A percentile compares a stretch with the other conserved stretches of the same genome.
Conservation (phyloP, 2,329 filamentous ascomycete genomes). For the Bipolaris oryzae region DNA sequence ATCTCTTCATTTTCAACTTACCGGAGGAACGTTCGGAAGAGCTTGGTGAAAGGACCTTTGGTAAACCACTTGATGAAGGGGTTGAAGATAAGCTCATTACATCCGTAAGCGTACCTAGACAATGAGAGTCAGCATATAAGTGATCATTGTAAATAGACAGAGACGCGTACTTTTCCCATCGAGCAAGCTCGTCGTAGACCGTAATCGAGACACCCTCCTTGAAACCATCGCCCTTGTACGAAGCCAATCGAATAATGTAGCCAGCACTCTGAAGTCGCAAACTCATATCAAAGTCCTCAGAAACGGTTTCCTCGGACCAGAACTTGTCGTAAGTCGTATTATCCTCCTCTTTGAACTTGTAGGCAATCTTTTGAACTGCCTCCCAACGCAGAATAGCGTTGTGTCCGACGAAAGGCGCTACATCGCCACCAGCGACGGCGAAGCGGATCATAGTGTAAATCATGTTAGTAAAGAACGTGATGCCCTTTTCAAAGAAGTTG, state of each 20-base stretch:
- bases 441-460: constrained; percentile 76
- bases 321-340: constrained; percentile 64
- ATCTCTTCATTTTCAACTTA: not conserved
- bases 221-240: constrained; percentile 72
- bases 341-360: constrained; percentile 40
- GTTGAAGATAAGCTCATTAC: constrained; percentile 73
- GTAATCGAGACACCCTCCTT: constrained; percentile 76
- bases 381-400: constrained; percentile 77
- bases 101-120: constrained; percentile 65
- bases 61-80: constrained; percentile 67
- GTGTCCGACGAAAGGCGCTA: constrained; percentile 77
- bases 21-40: constrained; percentile 66
- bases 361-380: constrained; percentile 63
- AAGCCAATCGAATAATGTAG: constrained; percentile 70
- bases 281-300: constrained; percentile 78
- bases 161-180: constrained; percentile 66
- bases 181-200: constrained; percentile 72
- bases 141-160: not conserved
- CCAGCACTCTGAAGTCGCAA: constrained; percentile 72
- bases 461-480: constrained; percentile 80
- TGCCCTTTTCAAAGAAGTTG: constrained; percentile 76
- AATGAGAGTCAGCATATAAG: constrained; percentile 2
- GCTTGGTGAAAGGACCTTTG: constrained; percentile 67
- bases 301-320: constrained; percentile 78
- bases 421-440: constrained; percentile 72